Evolutionary conservation across 1,139 yeast species (phyloP).

Genomic region (Debaryomyces udenii): DNA sequence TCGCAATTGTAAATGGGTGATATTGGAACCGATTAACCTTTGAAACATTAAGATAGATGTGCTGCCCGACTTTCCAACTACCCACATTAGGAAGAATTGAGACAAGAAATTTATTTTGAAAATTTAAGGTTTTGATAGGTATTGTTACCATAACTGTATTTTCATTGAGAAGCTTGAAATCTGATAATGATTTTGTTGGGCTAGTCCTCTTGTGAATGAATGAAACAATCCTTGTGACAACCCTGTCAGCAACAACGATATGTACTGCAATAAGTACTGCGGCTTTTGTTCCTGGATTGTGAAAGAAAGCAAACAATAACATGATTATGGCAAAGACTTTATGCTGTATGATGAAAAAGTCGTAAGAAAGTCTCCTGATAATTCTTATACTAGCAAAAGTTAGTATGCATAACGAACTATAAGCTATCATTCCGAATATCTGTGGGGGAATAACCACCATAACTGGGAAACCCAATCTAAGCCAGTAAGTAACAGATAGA

Average conservation of each 20-base stretch:
- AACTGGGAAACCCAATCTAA: constrained; percentile 36
- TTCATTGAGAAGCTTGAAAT: constrained; percentile 44
- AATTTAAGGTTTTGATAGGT: constrained; percentile 28
- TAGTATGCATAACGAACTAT: constrained; percentile 38
- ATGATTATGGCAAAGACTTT: constrained; percentile 45
- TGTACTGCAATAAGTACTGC: constrained; percentile 48
- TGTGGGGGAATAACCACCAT: constrained; percentile 54
- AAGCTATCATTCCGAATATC: constrained; percentile 53
- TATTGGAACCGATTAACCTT: constrained; percentile 41
- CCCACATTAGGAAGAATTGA: constrained; percentile 39
- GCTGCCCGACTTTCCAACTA: constrained; percentile 54
- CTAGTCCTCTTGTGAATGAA: constrained; percentile 36
- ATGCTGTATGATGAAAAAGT: constrained; percentile 49
- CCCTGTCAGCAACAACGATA: constrained; percentile 47
- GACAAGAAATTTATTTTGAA: constrained; percentile 31
- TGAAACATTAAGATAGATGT: constrained; percentile 43
- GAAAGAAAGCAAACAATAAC: constrained; percentile 48
- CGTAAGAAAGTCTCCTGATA: constrained; percentile 45
- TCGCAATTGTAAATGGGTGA: constrained; percentile 53
- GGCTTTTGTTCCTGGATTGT: constrained; percentile 38
- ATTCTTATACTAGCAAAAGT: constrained; percentile 41
- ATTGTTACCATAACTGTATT: constrained; percentile 44
- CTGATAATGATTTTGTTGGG: constrained; percentile 45
- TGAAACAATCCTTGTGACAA: constrained; percentile 33
- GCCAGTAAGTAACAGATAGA: constrained; percentile 43